These are phyloP conservation scores for Erodium moschatum DNA, from an alignment of 441 rosid species.

Conservation along the genomic window DNA sequence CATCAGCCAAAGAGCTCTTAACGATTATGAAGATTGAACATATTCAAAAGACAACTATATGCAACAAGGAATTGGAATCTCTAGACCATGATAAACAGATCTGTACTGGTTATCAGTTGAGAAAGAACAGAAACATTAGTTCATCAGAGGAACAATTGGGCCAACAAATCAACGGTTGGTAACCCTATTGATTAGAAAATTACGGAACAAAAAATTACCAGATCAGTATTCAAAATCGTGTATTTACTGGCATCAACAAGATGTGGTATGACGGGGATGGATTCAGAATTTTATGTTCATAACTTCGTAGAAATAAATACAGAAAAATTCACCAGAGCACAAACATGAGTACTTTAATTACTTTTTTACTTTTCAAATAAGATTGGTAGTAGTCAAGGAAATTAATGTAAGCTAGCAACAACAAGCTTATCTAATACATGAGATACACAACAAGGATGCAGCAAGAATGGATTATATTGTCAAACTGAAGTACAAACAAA, in stretches of 20 bases:
- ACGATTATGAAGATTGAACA: background rate
- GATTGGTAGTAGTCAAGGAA: background rate
- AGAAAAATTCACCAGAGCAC: too few species aligned
- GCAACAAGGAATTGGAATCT: background rate
- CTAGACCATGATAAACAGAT: constrained; percentile 5
- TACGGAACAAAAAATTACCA: background rate
- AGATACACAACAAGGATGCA: background rate
- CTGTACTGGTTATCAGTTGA: background rate
- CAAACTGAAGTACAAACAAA: background rate
- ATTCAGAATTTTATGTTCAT: too few species aligned
- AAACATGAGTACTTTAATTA: too few species aligned
- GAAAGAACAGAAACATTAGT: background rate
- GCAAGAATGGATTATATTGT: background rate
- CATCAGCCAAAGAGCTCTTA: constrained; percentile 13
- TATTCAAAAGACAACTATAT: background rate
- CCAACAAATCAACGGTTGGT: background rate
- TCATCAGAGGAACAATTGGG: background rate
- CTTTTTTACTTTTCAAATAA: background rate
- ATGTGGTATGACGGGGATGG: background rate
- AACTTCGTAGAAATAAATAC: too few species aligned
- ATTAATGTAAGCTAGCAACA: background rate
- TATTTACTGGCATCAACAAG: background rate
- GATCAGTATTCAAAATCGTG: background rate
- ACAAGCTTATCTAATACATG: background rate
- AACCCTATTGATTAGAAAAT: background rate